Conservation (phyloP, 2,329 filamentous ascomycete species). For the Aspergillus pseudotamarii region DNA sequence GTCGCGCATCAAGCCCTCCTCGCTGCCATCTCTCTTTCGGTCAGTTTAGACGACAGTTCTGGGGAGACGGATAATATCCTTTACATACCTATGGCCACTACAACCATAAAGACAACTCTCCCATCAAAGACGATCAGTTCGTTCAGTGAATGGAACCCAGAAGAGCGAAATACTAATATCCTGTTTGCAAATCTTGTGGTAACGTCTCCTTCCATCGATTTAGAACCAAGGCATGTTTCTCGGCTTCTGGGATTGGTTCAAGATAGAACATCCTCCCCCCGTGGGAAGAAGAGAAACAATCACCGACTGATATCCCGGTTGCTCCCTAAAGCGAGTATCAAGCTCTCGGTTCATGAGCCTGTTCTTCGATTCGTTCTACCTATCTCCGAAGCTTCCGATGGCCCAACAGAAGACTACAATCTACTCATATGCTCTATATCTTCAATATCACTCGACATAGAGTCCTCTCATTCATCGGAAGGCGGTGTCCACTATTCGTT, state of each 20-base stretch:
- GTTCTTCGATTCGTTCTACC: conserved; percentile 88
- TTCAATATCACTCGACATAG: conserved; percentile 86
- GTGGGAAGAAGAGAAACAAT: conserved; percentile 48
- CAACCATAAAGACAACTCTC: conserved; percentile 88
- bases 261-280: conserved; percentile 50
- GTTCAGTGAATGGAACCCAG: conserved; percentile 67
- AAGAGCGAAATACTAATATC: conserved; percentile 92
- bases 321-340: conserved; percentile 89
- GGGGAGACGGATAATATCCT: conserved; percentile 82
- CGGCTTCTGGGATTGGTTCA: conserved; percentile 77
- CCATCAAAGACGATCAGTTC: conserved; percentile 92
- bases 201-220: conserved; percentile 90
- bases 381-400: conserved; percentile 63
- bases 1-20: conserved; percentile 92
- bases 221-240: conserved; percentile 89
- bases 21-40: conserved; percentile 87
- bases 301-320: conserved; percentile 82
- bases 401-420: conserved; percentile 80
- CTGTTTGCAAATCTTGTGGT: conserved; percentile 95
- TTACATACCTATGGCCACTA: conserved; percentile 97
- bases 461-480: conserved; percentile 89
- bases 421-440: conserved; percentile 94
- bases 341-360: conserved; percentile 94
- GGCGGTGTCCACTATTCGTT: conserved; percentile 87
- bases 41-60: conserved; percentile 88